phyloP scores from a whole-genome alignment of 2,329 filamentous ascomycete species.

The Neospermospora avenae region DNA sequence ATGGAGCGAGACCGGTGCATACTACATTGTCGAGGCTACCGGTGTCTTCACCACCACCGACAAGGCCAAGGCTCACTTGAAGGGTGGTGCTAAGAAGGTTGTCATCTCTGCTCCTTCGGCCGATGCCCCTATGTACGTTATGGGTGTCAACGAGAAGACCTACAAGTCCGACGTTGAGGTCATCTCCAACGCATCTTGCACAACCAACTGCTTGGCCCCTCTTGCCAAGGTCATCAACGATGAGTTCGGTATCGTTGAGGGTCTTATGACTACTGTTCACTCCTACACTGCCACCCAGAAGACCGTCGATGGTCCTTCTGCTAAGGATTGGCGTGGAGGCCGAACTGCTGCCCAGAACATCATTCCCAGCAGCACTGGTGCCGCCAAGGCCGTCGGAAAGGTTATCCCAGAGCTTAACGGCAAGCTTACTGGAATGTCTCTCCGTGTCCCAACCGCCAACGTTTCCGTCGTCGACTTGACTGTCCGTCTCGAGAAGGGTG shows the following conservation, averaged over 20 bases:
- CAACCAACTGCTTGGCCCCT: constrained; percentile 99
- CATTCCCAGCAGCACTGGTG: constrained; percentile 98
- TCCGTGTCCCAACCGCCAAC: constrained; percentile 98
- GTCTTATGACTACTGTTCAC: constrained; percentile 99
- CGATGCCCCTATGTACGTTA: constrained; percentile 99
- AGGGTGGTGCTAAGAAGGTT: constrained; percentile 97
- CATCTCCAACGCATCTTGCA: constrained; percentile 99
- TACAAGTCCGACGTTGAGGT: constrained; percentile 90
- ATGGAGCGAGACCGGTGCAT: constrained; percentile 81
- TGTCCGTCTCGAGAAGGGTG: constrained; percentile 86
- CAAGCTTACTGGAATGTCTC: constrained; percentile 99
- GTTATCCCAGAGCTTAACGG: constrained; percentile 97
- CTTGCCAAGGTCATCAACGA: constrained; percentile 99
- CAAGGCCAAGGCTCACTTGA: constrained; percentile 91
- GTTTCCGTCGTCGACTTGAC: constrained; percentile 99
- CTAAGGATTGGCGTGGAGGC: constrained; percentile 99
- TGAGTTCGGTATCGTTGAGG: constrained; percentile 96
- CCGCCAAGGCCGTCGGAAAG: constrained; percentile 99
- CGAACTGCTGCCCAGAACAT: constrained; percentile 99
- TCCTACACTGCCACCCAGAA: constrained; percentile 99
- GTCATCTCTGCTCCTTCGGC: constrained; percentile 88
- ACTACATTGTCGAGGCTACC: constrained; percentile 96
- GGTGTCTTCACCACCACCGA: constrained; percentile 99
- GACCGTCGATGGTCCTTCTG: constrained; percentile 96
- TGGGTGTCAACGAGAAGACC: constrained; percentile 94